These are phyloP conservation scores for Cercospora sp. DNA, from an alignment of 2,329 filamentous ascomycete genomes.

Conservation along the genomic window DNA sequence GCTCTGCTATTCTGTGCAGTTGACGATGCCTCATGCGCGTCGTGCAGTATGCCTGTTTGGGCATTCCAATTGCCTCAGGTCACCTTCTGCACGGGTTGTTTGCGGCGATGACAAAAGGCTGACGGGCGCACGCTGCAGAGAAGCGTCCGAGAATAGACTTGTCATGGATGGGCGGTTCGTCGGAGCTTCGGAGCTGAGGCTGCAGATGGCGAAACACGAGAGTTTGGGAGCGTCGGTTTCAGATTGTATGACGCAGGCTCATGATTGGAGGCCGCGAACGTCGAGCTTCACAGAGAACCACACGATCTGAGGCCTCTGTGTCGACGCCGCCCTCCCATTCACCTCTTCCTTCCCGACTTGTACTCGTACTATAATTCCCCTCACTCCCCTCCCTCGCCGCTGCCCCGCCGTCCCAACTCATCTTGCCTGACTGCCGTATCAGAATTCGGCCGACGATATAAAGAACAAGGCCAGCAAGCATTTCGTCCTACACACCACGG, in stretches of 20 bases:
- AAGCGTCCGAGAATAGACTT: slow-evolving; percentile 6
- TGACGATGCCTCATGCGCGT: not conserved
- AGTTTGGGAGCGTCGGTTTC: not conserved
- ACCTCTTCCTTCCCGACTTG: not conserved
- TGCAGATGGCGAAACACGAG: not conserved
- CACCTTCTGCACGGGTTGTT: not conserved
- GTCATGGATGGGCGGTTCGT: not conserved
- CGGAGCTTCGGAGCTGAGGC: not conserved
- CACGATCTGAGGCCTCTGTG: not conserved
- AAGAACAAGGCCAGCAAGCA: not conserved
- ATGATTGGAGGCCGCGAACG: not conserved
- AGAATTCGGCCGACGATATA: not conserved
- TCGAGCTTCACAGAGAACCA: not conserved
- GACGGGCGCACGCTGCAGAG: not conserved
- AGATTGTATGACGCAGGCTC: not conserved
- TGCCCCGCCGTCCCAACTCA: not conserved
- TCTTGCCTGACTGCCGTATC: not conserved
- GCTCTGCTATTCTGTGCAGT: not conserved
- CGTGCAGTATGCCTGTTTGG: not conserved
- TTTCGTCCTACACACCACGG: not conserved
- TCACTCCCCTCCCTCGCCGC: not conserved
- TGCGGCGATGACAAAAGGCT: not conserved
- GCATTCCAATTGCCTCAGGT: not conserved
- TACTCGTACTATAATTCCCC: not conserved
- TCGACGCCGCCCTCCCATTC: not conserved